Conservation (phyloP, 495 filamentous ascomycete species). For the Annulohypoxylon stygium region DNA sequence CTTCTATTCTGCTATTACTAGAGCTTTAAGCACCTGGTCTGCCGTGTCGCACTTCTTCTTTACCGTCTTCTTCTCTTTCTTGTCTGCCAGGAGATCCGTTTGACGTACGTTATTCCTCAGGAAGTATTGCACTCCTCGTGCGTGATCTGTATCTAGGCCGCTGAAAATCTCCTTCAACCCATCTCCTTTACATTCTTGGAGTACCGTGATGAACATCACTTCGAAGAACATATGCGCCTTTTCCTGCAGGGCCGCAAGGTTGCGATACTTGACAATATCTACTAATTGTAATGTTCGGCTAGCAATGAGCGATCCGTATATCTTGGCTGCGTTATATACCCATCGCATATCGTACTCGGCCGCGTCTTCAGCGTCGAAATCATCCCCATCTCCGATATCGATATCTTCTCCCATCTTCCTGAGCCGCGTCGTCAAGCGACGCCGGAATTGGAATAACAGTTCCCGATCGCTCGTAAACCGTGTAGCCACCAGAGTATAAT, state of each 20-base stretch:
- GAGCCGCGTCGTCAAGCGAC: slow-evolving; percentile 88
- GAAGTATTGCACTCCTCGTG: slow-evolving; percentile 81
- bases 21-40: slow-evolving; percentile 67
- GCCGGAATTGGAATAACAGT: slow-evolving; percentile 85
- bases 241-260: slow-evolving; percentile 79
- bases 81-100: slow-evolving; percentile 74
- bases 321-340: slow-evolving; percentile 89
- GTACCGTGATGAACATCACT: slow-evolving; percentile 78
- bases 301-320: slow-evolving; percentile 82
- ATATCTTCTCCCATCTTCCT: slow-evolving; percentile 82
- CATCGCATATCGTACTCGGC: slow-evolving; percentile 66
- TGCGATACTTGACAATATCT: slow-evolving; percentile 77
- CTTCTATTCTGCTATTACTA: slow-evolving; percentile 54
- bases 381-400: slow-evolving; percentile 66
- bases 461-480: slow-evolving; percentile 78
- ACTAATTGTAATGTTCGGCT: slow-evolving; percentile 71
- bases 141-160: slow-evolving; percentile 66
- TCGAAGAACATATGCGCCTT: slow-evolving; percentile 85
- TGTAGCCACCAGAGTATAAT: slow-evolving; percentile 87
- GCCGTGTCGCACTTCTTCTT: slow-evolving; percentile 79
- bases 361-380: slow-evolving; percentile 65
- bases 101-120: slow-evolving; percentile 80
- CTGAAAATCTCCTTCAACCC: slow-evolving; percentile 40
- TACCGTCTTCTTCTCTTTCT: slow-evolving; percentile 71
- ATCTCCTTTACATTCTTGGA: slow-evolving; percentile 66